These are phyloP conservation scores for Lupinus albus DNA, from an alignment of 306 rosid species.

Conservation along the genomic window DNA sequence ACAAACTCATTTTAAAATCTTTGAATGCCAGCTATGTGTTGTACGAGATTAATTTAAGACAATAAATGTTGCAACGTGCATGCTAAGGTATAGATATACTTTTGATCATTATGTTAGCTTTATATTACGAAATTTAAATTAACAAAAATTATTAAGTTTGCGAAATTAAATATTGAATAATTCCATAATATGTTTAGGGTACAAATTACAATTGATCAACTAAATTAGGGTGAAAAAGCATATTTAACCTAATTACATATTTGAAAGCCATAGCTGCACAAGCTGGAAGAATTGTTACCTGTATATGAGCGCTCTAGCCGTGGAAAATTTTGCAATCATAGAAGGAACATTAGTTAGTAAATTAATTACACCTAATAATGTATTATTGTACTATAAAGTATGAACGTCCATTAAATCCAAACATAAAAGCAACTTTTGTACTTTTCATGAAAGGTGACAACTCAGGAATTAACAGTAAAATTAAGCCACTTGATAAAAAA, in stretches of 20 bases:
- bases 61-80: no score
- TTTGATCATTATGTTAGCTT: no score
- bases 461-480: neutral
- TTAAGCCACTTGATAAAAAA: neutral
- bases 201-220: neutral
- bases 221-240: neutral
- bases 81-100: no score
- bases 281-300: conserved; percentile 51
- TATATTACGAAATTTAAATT: no score
- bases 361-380: neutral
- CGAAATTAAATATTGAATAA: no score
- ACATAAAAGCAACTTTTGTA: neutral
- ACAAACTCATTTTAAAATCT: no score
- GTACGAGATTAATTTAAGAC: no score
- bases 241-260: neutral
- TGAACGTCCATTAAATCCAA: neutral
- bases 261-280: neutral
- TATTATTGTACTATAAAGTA: no score
- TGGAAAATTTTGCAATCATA: conserved; percentile 22
- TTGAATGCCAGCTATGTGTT: no score
- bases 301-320: conserved; percentile 81
- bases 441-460: neutral
- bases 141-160: no score
- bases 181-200: no score
- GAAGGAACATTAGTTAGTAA: conserved; percentile 35